Percentiles rank a stretch among this genome's conserved stretches.
Evolutionary conservation across 371 early-diverging fungal species (phyloP).

Genomic region (Encephalitozoon hellem): DNA sequence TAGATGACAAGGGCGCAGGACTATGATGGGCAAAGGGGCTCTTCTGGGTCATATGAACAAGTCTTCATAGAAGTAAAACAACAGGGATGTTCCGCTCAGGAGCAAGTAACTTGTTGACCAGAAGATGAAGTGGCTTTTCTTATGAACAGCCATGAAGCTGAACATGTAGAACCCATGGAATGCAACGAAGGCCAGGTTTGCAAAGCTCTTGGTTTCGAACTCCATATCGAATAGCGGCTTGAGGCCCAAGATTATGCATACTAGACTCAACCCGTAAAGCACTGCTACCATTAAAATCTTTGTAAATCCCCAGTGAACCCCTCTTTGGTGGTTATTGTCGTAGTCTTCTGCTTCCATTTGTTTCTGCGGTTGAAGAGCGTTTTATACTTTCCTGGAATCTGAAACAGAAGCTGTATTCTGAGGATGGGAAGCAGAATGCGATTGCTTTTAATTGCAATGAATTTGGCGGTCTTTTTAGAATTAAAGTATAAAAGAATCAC

Average conservation of each 20-base stretch:
- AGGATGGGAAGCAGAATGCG: background rate
- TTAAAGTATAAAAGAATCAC: background rate
- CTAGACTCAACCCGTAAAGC: conserved; percentile 7
- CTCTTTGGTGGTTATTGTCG: background rate
- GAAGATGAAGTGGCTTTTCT: conserved; percentile 44
- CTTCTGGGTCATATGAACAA: conserved; percentile 13
- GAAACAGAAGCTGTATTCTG: background rate
- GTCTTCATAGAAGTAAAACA: conserved; percentile 44
- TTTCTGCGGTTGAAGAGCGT: background rate
- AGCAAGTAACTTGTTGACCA: conserved; percentile 39
- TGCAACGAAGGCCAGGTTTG: conserved; percentile 33
- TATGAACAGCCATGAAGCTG: conserved; percentile 36
- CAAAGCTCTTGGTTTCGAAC: conserved; percentile 35
- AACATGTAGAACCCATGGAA: conserved; percentile 43
- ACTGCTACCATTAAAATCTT: conserved; percentile 17
- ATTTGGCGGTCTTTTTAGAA: background rate
- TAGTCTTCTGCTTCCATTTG: background rate
- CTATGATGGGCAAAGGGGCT: background rate
- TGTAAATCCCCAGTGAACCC: conserved; percentile 27
- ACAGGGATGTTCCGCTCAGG: conserved; percentile 14
- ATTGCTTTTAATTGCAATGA: background rate
- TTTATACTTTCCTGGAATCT: background rate
- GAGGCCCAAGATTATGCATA: conserved; percentile 34
- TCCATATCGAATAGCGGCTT: conserved; percentile 40
- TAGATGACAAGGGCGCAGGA: background rate